Evolutionary conservation across 1,284 basidiomycete genomes (phyloP).

Genomic region (Coniferiporia sulphurascens): DNA sequence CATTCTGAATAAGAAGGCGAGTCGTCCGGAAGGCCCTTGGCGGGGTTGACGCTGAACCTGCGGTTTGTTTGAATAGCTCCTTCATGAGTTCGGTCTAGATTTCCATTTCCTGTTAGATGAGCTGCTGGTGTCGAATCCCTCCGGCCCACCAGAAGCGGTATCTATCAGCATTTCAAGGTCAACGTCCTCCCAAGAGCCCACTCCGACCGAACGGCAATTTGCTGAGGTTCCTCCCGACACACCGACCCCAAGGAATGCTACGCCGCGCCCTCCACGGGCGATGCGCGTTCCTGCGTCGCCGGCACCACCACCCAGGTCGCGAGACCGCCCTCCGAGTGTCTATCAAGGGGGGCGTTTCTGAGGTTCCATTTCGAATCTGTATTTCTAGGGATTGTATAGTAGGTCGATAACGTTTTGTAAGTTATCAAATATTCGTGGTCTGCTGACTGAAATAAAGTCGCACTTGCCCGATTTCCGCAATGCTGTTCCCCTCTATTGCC

Average conservation of each 20-base stretch:
- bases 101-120: slow-evolving; percentile 82
- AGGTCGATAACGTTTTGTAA: neutral
- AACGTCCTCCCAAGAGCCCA: neutral
- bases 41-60: neutral
- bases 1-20: slow-evolving; percentile 75
- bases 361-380: neutral
- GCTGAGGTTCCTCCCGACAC: slow-evolving; percentile 18
- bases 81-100: slow-evolving; percentile 90
- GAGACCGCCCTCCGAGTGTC: slow-evolving; percentile 53
- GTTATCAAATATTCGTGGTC: too few relatives aligned
- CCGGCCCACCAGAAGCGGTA: slow-evolving; percentile 28
- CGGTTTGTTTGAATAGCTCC: slow-evolving; percentile 46
- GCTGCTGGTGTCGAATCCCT: slow-evolving; percentile 54
- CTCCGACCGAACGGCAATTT: slow-evolving; percentile 21
- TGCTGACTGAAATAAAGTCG: too few relatives aligned
- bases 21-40: slow-evolving; percentile 18
- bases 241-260: slow-evolving; percentile 11
- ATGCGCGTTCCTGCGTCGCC: slow-evolving; percentile 26
- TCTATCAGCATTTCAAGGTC: slow-evolving; percentile 20
- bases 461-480: neutral
- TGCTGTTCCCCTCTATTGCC: too few relatives aligned
- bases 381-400: neutral
- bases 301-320: slow-evolving; percentile 54
- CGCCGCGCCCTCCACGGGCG: slow-evolving; percentile 10
- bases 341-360: neutral